Evolutionary conservation across 495 filamentous ascomycete genomes (phyloP).

Genomic region (Letharia columbiana): DNA sequence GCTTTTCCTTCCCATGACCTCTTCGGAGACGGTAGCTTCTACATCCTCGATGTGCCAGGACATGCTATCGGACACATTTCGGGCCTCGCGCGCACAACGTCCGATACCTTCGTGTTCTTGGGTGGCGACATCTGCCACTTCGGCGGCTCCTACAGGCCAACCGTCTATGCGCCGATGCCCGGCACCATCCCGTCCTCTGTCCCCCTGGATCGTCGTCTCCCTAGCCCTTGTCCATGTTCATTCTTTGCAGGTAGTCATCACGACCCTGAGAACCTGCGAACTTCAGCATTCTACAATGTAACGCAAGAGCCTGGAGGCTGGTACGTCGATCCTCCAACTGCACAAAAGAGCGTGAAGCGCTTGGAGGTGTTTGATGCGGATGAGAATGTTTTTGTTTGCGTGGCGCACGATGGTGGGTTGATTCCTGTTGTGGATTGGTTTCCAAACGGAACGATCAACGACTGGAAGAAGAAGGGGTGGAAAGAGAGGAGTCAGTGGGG

Average conservation of each 20-base stretch:
- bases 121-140: slow-evolving; percentile 31
- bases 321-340: slow-evolving; percentile 25
- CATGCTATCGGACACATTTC: slow-evolving; percentile 40
- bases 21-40: slow-evolving; percentile 38
- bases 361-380: slow-evolving; percentile 43
- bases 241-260: slow-evolving; percentile 26
- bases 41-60: slow-evolving; percentile 38
- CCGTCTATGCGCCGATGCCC: slow-evolving; percentile 40
- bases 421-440: slow-evolving; percentile 42
- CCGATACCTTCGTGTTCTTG: slow-evolving; percentile 28
- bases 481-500: slow-evolving; percentile 41
- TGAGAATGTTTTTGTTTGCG: slow-evolving; percentile 42
- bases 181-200: slow-evolving; percentile 32
- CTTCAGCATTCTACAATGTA: slow-evolving; percentile 24
- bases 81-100: slow-evolving; percentile 35
- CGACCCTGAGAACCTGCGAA: slow-evolving; percentile 18
- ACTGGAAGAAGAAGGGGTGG: slow-evolving; percentile 45
- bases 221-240: slow-evolving; percentile 26
- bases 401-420: slow-evolving; percentile 47
- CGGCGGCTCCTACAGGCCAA: slow-evolving; percentile 42
- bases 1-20: slow-evolving; percentile 49
- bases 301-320: slow-evolving; percentile 21
- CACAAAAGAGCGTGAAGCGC: slow-evolving; percentile 34
- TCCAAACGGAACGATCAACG: slow-evolving; percentile 39
- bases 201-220: slow-evolving; percentile 19